Evolutionary conservation across 2,329 filamentous ascomycete species (phyloP), one percentile per base, ranked within the genome.

Genomic region (Scleromitrula shiraiana): DNA sequence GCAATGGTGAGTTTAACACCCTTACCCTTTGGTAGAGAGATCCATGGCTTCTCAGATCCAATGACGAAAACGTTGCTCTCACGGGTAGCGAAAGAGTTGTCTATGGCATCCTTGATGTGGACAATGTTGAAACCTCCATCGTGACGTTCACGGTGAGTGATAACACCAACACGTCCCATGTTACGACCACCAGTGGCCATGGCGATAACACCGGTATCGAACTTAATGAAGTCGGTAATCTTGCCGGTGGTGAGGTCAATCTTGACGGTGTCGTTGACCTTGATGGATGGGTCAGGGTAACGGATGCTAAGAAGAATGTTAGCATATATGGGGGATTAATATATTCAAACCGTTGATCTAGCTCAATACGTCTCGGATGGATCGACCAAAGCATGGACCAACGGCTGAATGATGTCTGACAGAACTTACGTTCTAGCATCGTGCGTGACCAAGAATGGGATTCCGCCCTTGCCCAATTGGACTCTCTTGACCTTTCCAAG

Each of bases 391-490:
- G 80, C 87, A 93, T 94, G 88, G 88, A 91, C 88, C 91, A 96
- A 96, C 91, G 91, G 84, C 91, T 96, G 91, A 96, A 90, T 93
- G 90, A 96, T 88, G 85, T 86, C 76, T 80, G 77, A 82, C 76
- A 85, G 81, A 85, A 97, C 91, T 95, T 80, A 98, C 91, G 93
- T 98, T 89, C 93, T 86, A 78, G 93, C 93, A 93, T 98, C 93
- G 88, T 98, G 93, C 90, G 93, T 98, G 88, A 98, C 93, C 89
- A 97, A 96, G 90, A 95, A 98, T 94, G 93, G 93, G 84, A 98
- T 95, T 80, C 90, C 93, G 77, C 93, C 94, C 76, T 89, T 91
- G 80, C 93, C 93, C 67, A 98, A 83, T 81, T 98, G 93, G 58
- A 98, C 93, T 68, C 91, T 86, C 88, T 96, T 96, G 79, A 98